A percentile compares a stretch with the other conserved stretches of the same genome.
Conservation (phyloP, 208 protist species). For the Herpetomonas tarakana region DNA sequence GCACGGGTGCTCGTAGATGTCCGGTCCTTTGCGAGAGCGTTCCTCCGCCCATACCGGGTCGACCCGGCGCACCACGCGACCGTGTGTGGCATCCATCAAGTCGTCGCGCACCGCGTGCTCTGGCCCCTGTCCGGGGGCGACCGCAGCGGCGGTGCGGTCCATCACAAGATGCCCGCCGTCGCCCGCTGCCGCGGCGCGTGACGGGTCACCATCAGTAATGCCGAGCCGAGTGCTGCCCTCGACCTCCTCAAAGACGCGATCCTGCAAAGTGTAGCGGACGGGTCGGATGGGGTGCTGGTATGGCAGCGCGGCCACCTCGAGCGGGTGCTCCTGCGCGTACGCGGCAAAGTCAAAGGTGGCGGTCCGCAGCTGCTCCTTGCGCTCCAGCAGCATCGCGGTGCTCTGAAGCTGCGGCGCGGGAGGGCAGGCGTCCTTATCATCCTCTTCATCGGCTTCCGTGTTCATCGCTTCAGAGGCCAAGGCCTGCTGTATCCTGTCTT, state of each 20-base stretch:
- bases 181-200: neutral
- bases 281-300: conserved; percentile 59
- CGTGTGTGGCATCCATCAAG: conserved; percentile 58
- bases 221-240: neutral
- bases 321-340: conserved; percentile 49
- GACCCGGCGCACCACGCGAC: conserved; percentile 38
- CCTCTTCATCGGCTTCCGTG: neutral
- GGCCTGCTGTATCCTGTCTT: conserved; percentile 27
- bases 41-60: conserved; percentile 71
- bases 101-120: conserved; percentile 34
- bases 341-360: conserved; percentile 45
- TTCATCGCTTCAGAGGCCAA: neutral
- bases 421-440: neutral
- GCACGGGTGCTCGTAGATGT: conserved; percentile 53
- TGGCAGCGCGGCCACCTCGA: conserved; percentile 62
- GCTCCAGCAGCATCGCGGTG: conserved; percentile 49
- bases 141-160: conserved; percentile 5
- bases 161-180: neutral
- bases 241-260: conserved; percentile 45
- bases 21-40: conserved; percentile 58
- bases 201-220: conserved; percentile 7
- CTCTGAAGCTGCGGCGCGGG: conserved; percentile 37
- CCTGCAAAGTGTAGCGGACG: conserved; percentile 36
- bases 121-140: neutral
- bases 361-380: conserved; percentile 26